A percentile compares a stretch with the other conserved stretches of the same genome.
Evolutionary conservation across 176 grass and related monocot species (phyloP).

Genomic region (Thalia dealbata): DNA sequence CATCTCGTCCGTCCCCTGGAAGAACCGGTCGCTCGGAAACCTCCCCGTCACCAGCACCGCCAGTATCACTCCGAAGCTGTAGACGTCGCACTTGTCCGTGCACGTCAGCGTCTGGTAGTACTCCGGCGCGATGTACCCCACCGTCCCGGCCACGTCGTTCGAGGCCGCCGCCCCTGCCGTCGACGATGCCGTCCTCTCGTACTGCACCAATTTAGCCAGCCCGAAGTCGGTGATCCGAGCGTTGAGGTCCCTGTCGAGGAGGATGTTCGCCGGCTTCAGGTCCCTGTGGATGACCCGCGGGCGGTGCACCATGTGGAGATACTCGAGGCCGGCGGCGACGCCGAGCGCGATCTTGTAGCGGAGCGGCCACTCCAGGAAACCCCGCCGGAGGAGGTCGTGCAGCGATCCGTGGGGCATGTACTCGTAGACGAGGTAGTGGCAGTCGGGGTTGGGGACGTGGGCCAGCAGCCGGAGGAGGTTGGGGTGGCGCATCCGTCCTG

Average conservation of each 20-base stretch:
- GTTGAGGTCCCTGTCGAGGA: conserved; percentile 74
- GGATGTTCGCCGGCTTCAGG: conserved; percentile 83
- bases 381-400: conserved; percentile 27
- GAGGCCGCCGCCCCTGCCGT: conserved; percentile 7
- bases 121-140: conserved; percentile 88
- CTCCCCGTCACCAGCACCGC: conserved; percentile 67
- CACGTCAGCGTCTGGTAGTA: conserved; percentile 67
- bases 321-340: conserved; percentile 63
- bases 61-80: conserved; percentile 84
- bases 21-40: conserved; percentile 59
- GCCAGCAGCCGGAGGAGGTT: conserved; percentile 66
- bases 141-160: conserved; percentile 53
- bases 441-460: conserved; percentile 49
- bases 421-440: conserved; percentile 87
- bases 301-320: conserved; percentile 50
- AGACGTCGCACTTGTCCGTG: conserved; percentile 76
- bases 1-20: conserved; percentile 49
- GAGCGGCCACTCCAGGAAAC: conserved; percentile 36
- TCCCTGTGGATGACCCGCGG: conserved; percentile 84
- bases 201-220: conserved; percentile 50
- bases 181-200: conserved; percentile 32
- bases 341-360: conserved; percentile 51
- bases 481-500: conserved; percentile 70
- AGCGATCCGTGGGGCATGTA: conserved; percentile 87
- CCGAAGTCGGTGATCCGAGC: conserved; percentile 77